Conservation (phyloP, 768 basidiomycete species). For the Psilocybe azurescens region DNA sequence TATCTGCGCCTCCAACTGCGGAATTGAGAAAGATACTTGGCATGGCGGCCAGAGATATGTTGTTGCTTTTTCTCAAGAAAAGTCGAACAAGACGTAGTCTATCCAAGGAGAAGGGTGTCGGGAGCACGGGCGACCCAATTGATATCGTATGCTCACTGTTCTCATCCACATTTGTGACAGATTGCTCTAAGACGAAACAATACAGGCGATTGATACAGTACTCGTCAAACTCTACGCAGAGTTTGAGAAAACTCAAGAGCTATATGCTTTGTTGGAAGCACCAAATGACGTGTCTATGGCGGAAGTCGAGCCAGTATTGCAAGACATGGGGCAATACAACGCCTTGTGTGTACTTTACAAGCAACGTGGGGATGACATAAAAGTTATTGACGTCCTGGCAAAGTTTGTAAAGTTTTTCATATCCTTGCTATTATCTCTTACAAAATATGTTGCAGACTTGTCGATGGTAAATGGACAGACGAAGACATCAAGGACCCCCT, state of each 20-base stretch:
- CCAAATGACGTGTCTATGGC: conserved; percentile 58
- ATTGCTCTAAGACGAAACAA: neutral
- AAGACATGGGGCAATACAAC: conserved; percentile 56
- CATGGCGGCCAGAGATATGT: conserved; percentile 75
- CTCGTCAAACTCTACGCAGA: conserved; percentile 76
- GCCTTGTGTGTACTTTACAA: conserved; percentile 67
- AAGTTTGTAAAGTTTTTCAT: conserved; percentile 47
- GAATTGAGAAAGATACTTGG: conserved; percentile 70
- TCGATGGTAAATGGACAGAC: conserved; percentile 70
- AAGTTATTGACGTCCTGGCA: conserved; percentile 70
- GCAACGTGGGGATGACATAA: conserved; percentile 58
- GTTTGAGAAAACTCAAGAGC: conserved; percentile 62
- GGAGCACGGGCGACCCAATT: conserved; percentile 24
- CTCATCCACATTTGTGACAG: neutral
- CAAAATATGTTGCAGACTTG: conserved; percentile 48
- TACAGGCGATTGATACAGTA: conserved; percentile 80
- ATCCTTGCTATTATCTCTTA: conserved; percentile 1
- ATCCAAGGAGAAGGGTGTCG: conserved; percentile 31
- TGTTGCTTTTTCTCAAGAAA: conserved; percentile 69
- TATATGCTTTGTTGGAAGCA: conserved; percentile 60
- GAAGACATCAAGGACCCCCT: conserved; percentile 68
- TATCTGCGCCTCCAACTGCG: conserved; percentile 69
- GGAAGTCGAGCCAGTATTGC: conserved; percentile 68
- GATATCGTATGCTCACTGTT: conserved; percentile 25
- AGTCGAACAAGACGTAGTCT: conserved; percentile 54